Conservation (phyloP, 345 rosid species). For the Boechera retrofracta region DNA sequence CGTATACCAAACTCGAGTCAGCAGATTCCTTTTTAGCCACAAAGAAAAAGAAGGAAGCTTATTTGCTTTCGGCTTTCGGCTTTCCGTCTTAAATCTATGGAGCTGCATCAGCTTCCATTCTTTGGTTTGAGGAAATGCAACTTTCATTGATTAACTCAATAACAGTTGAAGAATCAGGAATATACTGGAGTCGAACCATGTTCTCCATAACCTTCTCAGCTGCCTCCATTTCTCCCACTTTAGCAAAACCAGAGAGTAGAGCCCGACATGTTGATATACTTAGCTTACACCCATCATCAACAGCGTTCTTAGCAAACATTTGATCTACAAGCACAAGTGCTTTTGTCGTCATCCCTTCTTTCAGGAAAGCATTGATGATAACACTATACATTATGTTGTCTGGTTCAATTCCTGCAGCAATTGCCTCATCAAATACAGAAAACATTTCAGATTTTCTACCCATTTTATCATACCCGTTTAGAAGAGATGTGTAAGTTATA, state of each 20-base stretch:
- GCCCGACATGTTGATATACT: slow-evolving; percentile 54
- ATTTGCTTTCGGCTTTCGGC: slow-evolving; percentile 19
- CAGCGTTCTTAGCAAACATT: slow-evolving; percentile 52
- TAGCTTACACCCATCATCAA: slow-evolving; percentile 52
- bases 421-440: slow-evolving; percentile 63
- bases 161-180: slow-evolving; percentile 52
- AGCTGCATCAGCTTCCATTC: slow-evolving; percentile 40
- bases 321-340: slow-evolving; percentile 57
- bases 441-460: slow-evolving; percentile 59
- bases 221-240: slow-evolving; percentile 51
- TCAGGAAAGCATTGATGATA: slow-evolving; percentile 55
- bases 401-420: slow-evolving; percentile 63
- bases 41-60: not conserved
- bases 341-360: slow-evolving; percentile 61
- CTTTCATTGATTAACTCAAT: slow-evolving; percentile 34
- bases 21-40: not conserved
- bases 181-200: slow-evolving; percentile 57
- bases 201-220: slow-evolving; percentile 61
- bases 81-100: slow-evolving; percentile 19
- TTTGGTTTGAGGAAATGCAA: slow-evolving; percentile 33
- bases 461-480: slow-evolving; percentile 57
- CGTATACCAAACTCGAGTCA: slow-evolving; percentile 8
- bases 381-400: slow-evolving; percentile 62
- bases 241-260: slow-evolving; percentile 54
- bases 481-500: slow-evolving; percentile 63